phyloP scores from a whole-genome alignment of 2,329 filamentous ascomycete species.

The Colletotrichum tofieldiae region DNA sequence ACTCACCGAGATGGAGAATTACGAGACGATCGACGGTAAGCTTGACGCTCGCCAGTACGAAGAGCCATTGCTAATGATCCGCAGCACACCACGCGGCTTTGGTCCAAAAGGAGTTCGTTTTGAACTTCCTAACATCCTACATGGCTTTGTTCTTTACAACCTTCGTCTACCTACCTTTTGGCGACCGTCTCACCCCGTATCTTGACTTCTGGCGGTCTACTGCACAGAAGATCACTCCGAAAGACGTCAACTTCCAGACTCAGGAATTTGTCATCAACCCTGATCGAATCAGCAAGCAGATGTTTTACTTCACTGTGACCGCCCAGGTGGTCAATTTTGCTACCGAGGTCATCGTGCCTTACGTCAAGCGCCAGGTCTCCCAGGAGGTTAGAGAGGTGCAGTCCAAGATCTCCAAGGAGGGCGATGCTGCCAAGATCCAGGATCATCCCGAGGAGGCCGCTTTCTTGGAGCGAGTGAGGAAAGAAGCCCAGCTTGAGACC shows the following conservation, averaged over 20 bases:
- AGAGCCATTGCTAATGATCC: conserved; percentile 43
- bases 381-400: conserved; percentile 85
- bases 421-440: conserved; percentile 62
- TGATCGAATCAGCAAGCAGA: conserved; percentile 86
- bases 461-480: conserved; percentile 86
- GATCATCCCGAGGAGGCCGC: conserved; percentile 84
- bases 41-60: background rate
- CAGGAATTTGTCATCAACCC: conserved; percentile 86
- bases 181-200: conserved; percentile 85
- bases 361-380: conserved; percentile 83
- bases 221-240: conserved; percentile 81
- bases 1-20: conserved; percentile 90
- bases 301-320: conserved; percentile 96
- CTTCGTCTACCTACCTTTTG: conserved; percentile 96
- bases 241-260: conserved; percentile 79
- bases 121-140: conserved; percentile 98
- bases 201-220: conserved; percentile 85
- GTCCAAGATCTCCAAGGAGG: conserved; percentile 70
- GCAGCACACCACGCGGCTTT: conserved; percentile 84
- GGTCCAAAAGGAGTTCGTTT: conserved; percentile 92
- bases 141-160: conserved; percentile 92
- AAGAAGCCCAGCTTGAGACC: conserved; percentile 84
- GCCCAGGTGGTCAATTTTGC: conserved; percentile 91
- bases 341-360: conserved; percentile 88
- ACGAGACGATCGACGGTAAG: conserved; percentile 83